Base-by-base conservation (phyloP, 306 rosid genomes). In the Senna siamea region DNA sequence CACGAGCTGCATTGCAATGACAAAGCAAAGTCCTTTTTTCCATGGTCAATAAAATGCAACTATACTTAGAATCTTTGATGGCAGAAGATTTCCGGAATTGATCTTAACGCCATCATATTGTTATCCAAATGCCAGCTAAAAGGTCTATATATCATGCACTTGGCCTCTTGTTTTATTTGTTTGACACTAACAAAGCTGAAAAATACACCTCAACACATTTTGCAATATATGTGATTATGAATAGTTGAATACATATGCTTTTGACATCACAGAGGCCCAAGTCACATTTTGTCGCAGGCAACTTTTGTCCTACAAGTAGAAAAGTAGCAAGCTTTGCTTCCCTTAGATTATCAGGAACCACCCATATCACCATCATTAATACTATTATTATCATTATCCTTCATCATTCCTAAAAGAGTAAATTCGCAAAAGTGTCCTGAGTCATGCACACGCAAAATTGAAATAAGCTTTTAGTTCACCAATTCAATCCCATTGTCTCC, bases 381-480 rank as follows among this genome's bases (percentile, higher is more conserved):
- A 37, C 40, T 37, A 37, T 37, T 37, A 2, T 37, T 26, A 26
- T 37, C 8, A 37, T 37, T 19, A 22, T 55, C 77, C 54, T 78
- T 80, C 78, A 78, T 82, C 32, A 79, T 78, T 75, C 65, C 58
- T 32, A 3, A 68, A 74, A 66, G 78, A 74, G 72, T 62, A 56
- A 28, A 40, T 23, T 66, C 15, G 75, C 44, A 51, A 11, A 76
- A 73, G 51, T 70, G 53, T 37, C 73, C 53, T 43, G 74, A 59
- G 40, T 62, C 57, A 55, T 47, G 32, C 43, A 10, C 53, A 58
- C 53, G 37, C 68, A 48, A 62, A 63, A 67, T 67, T 13, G 66
- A 73, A 68, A 55, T 32, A 79, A 80, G 63, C 84, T 65, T 79
- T 82, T 79, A 58, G 76, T 79, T 79, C 75, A 85, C 72, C 80